Evolutionary conservation across 129 eudicot genomes (phyloP).

Genomic region (Helichrysum umbraculigerum): DNA sequence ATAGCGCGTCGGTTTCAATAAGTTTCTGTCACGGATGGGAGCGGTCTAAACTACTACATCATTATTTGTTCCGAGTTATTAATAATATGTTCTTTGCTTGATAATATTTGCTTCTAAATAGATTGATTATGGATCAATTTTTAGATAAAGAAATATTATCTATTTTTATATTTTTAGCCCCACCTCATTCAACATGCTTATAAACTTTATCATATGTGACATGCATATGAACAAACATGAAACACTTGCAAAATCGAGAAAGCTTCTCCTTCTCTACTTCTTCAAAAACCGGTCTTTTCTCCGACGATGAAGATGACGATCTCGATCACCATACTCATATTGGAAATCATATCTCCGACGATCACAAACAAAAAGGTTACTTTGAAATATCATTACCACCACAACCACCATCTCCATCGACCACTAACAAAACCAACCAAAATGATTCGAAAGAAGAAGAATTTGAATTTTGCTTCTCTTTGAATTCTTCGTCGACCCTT

Average conservation of each 20-base stretch:
- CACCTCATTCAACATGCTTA: conserved; percentile 13
- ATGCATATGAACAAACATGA: conserved; percentile 24
- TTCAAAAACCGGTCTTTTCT: conserved; percentile 23
- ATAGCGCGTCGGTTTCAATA: too few species aligned
- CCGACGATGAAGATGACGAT: conserved; percentile 25
- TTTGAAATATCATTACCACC: conserved; percentile 37
- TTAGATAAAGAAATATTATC: background rate
- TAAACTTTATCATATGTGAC: conserved; percentile 10
- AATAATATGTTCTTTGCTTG: too few species aligned
- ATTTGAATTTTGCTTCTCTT: conserved; percentile 35
- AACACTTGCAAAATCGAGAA: conserved; percentile 29
- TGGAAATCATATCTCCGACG: background rate
- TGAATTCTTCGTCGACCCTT: conserved; percentile 21
- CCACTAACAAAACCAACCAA: conserved; percentile 13
- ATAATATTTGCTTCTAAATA: too few species aligned
- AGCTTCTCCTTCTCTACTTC: conserved; percentile 35
- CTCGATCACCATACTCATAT: background rate
- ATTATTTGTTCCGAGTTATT: too few species aligned
- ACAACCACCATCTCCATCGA: conserved; percentile 15
- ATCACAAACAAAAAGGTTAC: conserved; percentile 12
- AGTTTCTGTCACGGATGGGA: too few species aligned
- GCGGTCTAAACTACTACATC: background rate
- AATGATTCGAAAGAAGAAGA: conserved; percentile 27
- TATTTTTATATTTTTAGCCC: too few species aligned
- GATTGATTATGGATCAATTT: background rate